These are phyloP conservation scores for Malus sylvestris DNA, from an alignment of 306 rosid genomes.

Conservation along the genomic window DNA sequence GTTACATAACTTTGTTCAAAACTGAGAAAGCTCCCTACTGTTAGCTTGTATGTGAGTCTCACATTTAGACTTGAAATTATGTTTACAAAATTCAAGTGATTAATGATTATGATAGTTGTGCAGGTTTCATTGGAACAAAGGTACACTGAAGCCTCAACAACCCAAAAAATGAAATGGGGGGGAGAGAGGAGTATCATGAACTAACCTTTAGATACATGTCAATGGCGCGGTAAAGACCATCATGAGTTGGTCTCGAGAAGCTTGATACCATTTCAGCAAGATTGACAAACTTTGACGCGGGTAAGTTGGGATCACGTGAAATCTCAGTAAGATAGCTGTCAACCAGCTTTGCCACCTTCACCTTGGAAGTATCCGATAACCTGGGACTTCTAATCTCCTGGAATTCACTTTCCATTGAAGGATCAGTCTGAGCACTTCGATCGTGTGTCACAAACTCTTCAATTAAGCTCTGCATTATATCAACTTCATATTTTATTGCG, in stretches of 20 bases:
- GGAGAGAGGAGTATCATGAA: not conserved
- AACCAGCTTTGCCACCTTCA: slow-evolving; percentile 69
- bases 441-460: slow-evolving; percentile 55
- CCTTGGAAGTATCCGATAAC: slow-evolving; percentile 51
- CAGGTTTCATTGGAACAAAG: not conserved
- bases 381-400: slow-evolving; percentile 58
- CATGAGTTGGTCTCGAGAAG: slow-evolving; percentile 71
- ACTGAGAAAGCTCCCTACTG: not conserved
- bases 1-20: not conserved
- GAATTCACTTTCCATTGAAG: slow-evolving; percentile 49
- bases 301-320: slow-evolving; percentile 63
- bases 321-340: slow-evolving; percentile 83
- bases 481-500: slow-evolving; percentile 41
- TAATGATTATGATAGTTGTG: not conserved
- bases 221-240: slow-evolving; percentile 83
- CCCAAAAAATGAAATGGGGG: not conserved
- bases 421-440: slow-evolving; percentile 33
- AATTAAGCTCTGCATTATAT: slow-evolving; percentile 65
- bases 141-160: not conserved
- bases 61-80: not conserved
- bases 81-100: not conserved
- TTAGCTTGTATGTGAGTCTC: not conserved
- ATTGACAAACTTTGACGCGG: slow-evolving; percentile 40
- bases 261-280: slow-evolving; percentile 65
- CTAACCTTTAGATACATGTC: slow-evolving; percentile 83